phyloP scores from a whole-genome alignment of 192 early-diverging fungal species.

The Chytriomyces sp. region DNA sequence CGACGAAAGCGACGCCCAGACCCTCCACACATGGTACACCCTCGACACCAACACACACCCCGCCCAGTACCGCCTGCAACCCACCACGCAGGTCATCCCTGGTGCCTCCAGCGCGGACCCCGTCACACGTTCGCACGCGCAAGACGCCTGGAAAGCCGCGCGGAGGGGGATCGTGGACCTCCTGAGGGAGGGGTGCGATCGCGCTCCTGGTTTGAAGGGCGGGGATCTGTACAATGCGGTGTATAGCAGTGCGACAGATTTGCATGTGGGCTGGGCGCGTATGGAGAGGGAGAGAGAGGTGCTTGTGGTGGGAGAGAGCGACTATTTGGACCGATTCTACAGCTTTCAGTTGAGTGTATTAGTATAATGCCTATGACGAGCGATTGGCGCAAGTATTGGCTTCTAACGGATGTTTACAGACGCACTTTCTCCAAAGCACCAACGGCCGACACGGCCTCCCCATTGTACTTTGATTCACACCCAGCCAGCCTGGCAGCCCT shows the following conservation, averaged over 20 bases:
- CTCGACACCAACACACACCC: constrained; percentile 19
- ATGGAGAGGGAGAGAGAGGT: not conserved
- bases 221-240: not conserved
- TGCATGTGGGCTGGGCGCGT: not conserved
- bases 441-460: not conserved
- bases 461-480: constrained; percentile 1
- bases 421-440: constrained; percentile 11
- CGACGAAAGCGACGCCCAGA: constrained; percentile 1
- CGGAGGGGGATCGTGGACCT: not conserved
- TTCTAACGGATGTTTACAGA: not conserved
- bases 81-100: not conserved
- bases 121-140: not conserved
- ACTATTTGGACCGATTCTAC: not conserved
- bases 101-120: constrained; percentile 2
- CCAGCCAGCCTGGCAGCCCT: not conserved
- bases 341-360: not conserved
- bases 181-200: constrained; percentile 3
- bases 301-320: not conserved
- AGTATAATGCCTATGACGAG: not conserved
- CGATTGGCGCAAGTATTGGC: not conserved
- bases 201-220: not conserved
- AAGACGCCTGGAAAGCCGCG: not conserved
- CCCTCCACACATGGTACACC: constrained; percentile 23
- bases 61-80: constrained; percentile 15
- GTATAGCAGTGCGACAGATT: not conserved